Conservation (phyloP, 768 basidiomycete species). For the Boletus vinaceobasis region DNA sequence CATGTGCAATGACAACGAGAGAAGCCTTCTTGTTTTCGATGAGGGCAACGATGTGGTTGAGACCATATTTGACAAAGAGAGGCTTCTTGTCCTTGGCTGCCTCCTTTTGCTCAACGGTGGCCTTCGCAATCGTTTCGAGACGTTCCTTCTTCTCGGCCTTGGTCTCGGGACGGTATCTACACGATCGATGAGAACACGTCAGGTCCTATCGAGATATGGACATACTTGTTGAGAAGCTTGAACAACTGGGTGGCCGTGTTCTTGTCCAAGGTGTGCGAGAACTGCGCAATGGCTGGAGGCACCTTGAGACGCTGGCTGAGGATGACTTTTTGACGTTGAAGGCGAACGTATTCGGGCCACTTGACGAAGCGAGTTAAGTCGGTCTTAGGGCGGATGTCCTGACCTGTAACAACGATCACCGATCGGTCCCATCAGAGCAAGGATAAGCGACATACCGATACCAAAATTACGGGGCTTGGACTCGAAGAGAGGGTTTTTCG, state of each 20-base stretch:
- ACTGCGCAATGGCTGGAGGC: conserved; percentile 96
- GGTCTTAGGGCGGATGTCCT: conserved; percentile 84
- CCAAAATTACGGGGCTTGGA: conserved; percentile 88
- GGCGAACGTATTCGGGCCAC: conserved; percentile 98
- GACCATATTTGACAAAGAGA: conserved; percentile 90
- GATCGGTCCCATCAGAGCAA: not conserved
- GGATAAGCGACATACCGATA: conserved; percentile 63
- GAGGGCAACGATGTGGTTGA: conserved; percentile 95
- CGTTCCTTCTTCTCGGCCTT: conserved; percentile 98
- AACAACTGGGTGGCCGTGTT: conserved; percentile 98
- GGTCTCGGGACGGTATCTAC: conserved; percentile 78
- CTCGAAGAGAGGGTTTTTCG: conserved; percentile 98
- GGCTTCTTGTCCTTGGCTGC: conserved; percentile 88
- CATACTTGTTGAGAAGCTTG: conserved; percentile 92
- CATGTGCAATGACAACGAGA: conserved; percentile 93
- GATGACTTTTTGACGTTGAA: conserved; percentile 98
- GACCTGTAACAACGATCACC: conserved; percentile 51
- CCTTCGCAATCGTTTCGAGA: conserved; percentile 73
- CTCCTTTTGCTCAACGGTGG: conserved; percentile 76
- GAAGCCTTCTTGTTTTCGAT: conserved; percentile 97
- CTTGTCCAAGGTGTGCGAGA: conserved; percentile 97
- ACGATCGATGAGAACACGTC: not conserved
- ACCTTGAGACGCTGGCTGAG: conserved; percentile 97
- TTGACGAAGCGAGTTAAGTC: conserved; percentile 98
- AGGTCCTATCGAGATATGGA: not conserved